Conservation (phyloP, 306 rosid species). For the Cicer chorassanicum region DNA sequence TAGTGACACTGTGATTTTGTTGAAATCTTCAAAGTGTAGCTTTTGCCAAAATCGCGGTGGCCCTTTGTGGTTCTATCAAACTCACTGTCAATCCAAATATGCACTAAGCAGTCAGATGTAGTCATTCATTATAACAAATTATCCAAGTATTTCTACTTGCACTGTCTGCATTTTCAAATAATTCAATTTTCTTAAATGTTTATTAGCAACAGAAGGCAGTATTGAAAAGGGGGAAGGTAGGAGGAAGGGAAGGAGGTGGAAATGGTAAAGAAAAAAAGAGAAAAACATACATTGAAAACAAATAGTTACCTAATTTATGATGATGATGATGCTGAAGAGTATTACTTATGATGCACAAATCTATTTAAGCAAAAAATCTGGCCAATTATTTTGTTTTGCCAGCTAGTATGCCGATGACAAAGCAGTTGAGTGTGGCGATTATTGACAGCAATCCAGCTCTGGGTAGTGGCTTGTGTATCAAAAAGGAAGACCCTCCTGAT, state of each 20-base stretch:
- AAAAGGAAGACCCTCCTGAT: slow-evolving; percentile 84
- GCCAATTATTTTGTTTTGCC: slow-evolving; percentile 44
- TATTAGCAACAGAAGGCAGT: no score
- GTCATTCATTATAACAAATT: no score
- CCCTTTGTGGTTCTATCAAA: no score
- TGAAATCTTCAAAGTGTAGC: no score
- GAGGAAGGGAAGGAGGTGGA: neutral
- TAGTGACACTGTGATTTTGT: no score
- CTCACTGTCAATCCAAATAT: no score
- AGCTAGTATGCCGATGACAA: slow-evolving; percentile 92
- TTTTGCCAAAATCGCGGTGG: no score
- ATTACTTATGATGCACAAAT: slow-evolving; percentile 20
- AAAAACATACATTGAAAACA: slow-evolving; percentile 13
- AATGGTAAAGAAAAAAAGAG: neutral
- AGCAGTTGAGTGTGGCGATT: slow-evolving; percentile 87
- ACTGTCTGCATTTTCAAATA: no score
- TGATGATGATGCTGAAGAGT: slow-evolving; percentile 14
- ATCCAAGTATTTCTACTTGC: no score
- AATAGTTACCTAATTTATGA: slow-evolving; percentile 29
- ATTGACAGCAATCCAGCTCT: slow-evolving; percentile 94
- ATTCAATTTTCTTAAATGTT: no score
- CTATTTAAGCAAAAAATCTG: slow-evolving; percentile 20
- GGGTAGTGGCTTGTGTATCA: slow-evolving; percentile 53
- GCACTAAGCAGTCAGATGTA: no score
- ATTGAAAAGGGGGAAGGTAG: neutral